Base-by-base conservation (phyloP, 2,329 filamentous ascomycete species). In the Xylariaceae sp. region DNA sequence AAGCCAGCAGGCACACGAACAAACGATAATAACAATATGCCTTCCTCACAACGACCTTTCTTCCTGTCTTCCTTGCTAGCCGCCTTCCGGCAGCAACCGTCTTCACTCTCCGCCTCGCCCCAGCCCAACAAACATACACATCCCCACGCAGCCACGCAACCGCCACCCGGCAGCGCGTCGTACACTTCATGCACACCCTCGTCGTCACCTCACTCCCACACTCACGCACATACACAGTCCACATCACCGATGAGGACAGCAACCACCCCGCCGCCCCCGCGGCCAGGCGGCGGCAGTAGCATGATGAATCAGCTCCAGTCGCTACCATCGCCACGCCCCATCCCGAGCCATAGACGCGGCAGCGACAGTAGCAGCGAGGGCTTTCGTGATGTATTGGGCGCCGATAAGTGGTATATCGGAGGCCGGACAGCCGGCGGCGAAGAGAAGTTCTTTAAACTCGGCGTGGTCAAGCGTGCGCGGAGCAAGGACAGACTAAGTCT, bases 361-460 rank as follows among this genome's bases (percentile, higher is more conserved):
- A 89, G 86, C 61, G 87, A 91, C 62, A 89, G 85, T 70, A 87
- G 82, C 58, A 85, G 80, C 49, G 88, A 91, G 65, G 88, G 87
- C 1, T 91, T 91, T 68, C 76, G 86, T 49, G 87, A 91, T 57
- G 85, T 84, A 34, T 70, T 84, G 46, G 86, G 85, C 2, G 80
- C 81, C 1, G 88, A 92, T 60, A 90, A 88, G 72, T 89, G 87
- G 86, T 92, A 91, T 65, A 88, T 92, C 51, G 88, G 88, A 19
- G 88, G 88, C 6, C 75, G 86, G 65, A 91, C 87, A 26, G 86
- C 87, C 1, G 79, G 74, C 1, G 88, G 88, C n/a, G 88, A 92
- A 65, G 88, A 92, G 68, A 81, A 82, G 65, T 91, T 89, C 72
- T 92, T 91, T 70, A 89, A 89, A 73, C 73, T 92, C 42, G 87